phyloP scores from a whole-genome alignment of 108 stramenopile species.

The Epipyxis sp. region DNA sequence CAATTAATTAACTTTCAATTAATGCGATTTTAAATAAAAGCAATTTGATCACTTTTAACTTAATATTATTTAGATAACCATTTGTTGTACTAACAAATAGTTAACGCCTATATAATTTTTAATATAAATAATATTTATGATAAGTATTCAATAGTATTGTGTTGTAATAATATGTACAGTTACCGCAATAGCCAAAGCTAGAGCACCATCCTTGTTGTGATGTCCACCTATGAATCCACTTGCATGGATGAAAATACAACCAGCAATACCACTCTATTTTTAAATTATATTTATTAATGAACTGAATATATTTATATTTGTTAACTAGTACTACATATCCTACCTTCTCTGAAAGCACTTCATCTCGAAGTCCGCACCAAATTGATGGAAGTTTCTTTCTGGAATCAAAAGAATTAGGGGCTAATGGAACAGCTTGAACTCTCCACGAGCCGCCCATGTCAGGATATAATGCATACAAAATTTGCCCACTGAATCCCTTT shows the following conservation, averaged over 20 bases:
- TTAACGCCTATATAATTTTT: too few species aligned
- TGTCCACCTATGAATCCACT: slow-evolving; percentile 98
- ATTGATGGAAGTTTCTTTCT: slow-evolving; percentile 75
- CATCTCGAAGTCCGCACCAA: slow-evolving; percentile 91
- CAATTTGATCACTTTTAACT: too few species aligned
- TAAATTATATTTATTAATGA: too few species aligned
- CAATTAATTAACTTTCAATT: too few species aligned
- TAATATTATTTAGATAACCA: too few species aligned
- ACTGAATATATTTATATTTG: too few species aligned
- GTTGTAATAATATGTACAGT: background rate
- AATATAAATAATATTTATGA: too few species aligned
- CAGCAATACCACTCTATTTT: slow-evolving; percentile 64
- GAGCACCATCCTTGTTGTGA: slow-evolving; percentile 80
- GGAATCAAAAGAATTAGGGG: slow-evolving; percentile 79
- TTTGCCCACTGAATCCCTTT: background rate
- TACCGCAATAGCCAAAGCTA: slow-evolving; percentile 77
- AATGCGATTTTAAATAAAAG: too few species aligned
- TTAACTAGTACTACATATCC: slow-evolving; percentile 8
- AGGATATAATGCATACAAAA: slow-evolving; percentile 90
- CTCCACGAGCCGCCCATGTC: slow-evolving; percentile 89
- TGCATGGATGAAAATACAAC: slow-evolving; percentile 86
- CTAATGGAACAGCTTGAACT: slow-evolving; percentile 96
- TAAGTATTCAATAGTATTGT: too few species aligned
- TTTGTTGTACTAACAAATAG: too few species aligned
- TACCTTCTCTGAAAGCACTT: slow-evolving; percentile 64